phyloP scores from a whole-genome alignment of 2,329 filamentous ascomycete genomes.

The Sporothrix variecibatus region DNA sequence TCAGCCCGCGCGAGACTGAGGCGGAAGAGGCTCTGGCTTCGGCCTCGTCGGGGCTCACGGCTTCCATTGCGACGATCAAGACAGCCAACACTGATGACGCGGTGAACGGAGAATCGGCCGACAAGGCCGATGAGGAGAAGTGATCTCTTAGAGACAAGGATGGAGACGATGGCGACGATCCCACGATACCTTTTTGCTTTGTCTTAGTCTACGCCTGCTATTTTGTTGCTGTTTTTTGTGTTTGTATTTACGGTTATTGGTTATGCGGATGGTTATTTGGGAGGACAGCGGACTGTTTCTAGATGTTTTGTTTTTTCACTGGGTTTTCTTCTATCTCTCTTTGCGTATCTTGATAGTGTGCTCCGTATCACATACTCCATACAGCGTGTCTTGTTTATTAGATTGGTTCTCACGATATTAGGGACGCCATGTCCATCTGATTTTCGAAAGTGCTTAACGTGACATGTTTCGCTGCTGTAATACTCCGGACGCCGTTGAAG shows the following conservation, averaged over 20 bases:
- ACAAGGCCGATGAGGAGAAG: neutral
- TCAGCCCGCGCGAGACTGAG: constrained; percentile 46
- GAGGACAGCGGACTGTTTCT: neutral
- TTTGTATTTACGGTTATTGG: neutral
- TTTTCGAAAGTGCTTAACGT: neutral
- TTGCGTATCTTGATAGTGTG: neutral
- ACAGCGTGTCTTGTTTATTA: neutral
- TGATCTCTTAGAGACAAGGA: neutral
- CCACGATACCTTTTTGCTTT: constrained; percentile 20
- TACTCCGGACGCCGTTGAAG: neutral
- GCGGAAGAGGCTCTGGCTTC: neutral
- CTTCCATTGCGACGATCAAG: neutral
- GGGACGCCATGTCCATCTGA: neutral
- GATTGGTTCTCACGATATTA: constrained; percentile 12
- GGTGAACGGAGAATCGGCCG: neutral
- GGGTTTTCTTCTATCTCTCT: neutral
- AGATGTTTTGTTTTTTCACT: neutral
- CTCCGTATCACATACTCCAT: neutral
- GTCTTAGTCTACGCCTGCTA: neutral
- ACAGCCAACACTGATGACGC: neutral
- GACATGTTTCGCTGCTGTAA: neutral
- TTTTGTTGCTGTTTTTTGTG: constrained; percentile 5
- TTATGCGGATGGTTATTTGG: neutral
- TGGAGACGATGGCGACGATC: neutral
- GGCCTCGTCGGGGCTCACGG: neutral